These are phyloP conservation scores for Picea abies DNA, from an alignment of 83 land plant genomes.

Conservation along the genomic window DNA sequence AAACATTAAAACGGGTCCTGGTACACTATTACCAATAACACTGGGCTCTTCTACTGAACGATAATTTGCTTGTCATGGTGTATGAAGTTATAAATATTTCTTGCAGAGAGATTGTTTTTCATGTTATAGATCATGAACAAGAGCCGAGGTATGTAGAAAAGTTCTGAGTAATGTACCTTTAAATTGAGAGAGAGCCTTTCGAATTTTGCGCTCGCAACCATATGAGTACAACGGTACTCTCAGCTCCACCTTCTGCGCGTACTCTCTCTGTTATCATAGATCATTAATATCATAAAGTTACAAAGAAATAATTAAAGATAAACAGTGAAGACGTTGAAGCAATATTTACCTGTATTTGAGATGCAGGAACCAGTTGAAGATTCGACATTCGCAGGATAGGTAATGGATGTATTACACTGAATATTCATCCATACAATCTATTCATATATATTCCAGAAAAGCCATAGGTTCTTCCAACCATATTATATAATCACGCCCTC, in stretches of 20 bases:
- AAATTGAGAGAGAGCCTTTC: conserved; percentile 45
- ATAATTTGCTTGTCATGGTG: not conserved
- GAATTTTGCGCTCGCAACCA: conserved; percentile 54
- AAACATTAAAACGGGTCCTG: not conserved
- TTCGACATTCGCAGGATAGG: not conserved
- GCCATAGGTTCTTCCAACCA: too few species aligned
- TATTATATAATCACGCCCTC: too few species aligned
- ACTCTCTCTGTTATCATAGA: conserved; percentile 15
- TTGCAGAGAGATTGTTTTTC: too few species aligned
- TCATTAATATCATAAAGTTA: not conserved
- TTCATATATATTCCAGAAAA: too few species aligned
- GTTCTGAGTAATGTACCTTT: conserved; percentile 24
- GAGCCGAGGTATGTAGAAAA: too few species aligned
- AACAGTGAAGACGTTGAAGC: not conserved
- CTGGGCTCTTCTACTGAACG: not conserved
- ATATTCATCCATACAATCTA: too few species aligned
- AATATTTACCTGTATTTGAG: not conserved
- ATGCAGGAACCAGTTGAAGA: not conserved
- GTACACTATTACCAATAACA: not conserved
- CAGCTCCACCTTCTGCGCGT: conserved; percentile 54
- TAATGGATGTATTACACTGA: too few species aligned
- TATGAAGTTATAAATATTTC: too few species aligned
- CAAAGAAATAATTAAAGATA: not conserved
- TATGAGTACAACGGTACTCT: conserved; percentile 54
- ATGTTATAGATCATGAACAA: too few species aligned